phyloP scores from a whole-genome alignment of 352 stramenopile genomes.

The Globisporangium alternatum region DNA sequence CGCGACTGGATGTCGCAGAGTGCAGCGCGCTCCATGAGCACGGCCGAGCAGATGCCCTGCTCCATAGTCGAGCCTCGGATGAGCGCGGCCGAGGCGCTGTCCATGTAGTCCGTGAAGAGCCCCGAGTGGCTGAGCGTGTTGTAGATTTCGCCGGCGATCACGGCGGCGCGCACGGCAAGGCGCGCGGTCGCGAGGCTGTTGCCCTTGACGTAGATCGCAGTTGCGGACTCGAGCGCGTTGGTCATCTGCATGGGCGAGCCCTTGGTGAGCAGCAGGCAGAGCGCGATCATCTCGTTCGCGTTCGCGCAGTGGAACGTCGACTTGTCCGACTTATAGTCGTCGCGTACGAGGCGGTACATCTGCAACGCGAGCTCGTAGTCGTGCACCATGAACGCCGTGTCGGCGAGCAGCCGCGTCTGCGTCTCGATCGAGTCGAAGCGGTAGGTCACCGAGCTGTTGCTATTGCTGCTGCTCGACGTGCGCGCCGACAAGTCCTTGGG shows the following conservation, averaged over 20 bases:
- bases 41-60: conserved; percentile 78
- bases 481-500: conserved; percentile 63
- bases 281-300: conserved; percentile 87
- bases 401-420: conserved; percentile 85
- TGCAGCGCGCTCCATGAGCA: conserved; percentile 76
- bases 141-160: conserved; percentile 84
- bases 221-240: conserved; percentile 73
- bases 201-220: conserved; percentile 60
- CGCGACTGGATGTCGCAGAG: conserved; percentile 73
- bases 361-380: conserved; percentile 89
- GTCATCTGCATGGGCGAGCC: conserved; percentile 83
- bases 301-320: conserved; percentile 78
- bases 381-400: conserved; percentile 88
- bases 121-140: conserved; percentile 65
- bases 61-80: conserved; percentile 86
- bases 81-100: conserved; percentile 74
- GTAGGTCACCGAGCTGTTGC: conserved; percentile 41
- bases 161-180: conserved; percentile 56
- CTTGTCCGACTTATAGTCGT: conserved; percentile 91
- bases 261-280: conserved; percentile 77
- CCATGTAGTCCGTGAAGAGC: conserved; percentile 87
- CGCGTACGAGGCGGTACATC: conserved; percentile 89
- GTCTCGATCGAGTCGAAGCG: conserved; percentile 86
- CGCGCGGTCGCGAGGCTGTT: conserved; percentile 42
- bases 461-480: conserved; percentile 18